Base-by-base conservation (phyloP, 352 stramenopile genomes). In the Phytophthora capsici region DNA sequence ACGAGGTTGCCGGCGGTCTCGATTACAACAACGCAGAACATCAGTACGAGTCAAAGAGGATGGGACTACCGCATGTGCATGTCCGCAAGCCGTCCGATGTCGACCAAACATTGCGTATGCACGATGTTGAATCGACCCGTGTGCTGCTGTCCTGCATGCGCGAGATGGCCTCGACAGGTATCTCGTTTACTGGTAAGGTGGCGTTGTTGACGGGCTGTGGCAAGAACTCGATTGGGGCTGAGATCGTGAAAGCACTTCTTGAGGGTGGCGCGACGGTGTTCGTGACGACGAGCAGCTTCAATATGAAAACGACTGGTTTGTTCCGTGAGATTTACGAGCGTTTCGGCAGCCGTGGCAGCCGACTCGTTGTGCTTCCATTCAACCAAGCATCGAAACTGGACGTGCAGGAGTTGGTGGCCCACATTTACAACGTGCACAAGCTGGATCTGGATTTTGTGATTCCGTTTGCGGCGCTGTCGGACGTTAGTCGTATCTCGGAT, bases 281-380 rank as follows among this genome's bases (percentile, higher is more conserved):
- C 28, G 84, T 87, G 66, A 95, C 89, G 13, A 94, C 88, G n/a
- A 93, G 81, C 53, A 94, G 78, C 70, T 94, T 94, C 54, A 81
- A 75, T 28, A 67, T 65, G 47, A 71, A 77, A 30, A 85, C 81
- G 10, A 78, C 84, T 4, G 50, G 48, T 0, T 44, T 88, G 13
- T 96, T 96, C 75, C 88, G 82, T 16, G 71, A 77, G 44, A 88
- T 94, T 37, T 96, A 95, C 62, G 86, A 96, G 68, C 79, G 89
- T 50, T 85, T 94, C 70, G 88, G 89, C 25, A 89, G 84, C 46
- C 85, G 86, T 25, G 88, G 86, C 32, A 92, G 82, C 55, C 82
- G 82, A 19, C 75, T 97, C 20, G 80, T 94, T 25, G 51, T 97
- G 14, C 56, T 95, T 6, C 89, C 89, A 38, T 94, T 93, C 73